Conservation (phyloP, 129 eudicot species). For the Saposhnikovia divaricata region DNA sequence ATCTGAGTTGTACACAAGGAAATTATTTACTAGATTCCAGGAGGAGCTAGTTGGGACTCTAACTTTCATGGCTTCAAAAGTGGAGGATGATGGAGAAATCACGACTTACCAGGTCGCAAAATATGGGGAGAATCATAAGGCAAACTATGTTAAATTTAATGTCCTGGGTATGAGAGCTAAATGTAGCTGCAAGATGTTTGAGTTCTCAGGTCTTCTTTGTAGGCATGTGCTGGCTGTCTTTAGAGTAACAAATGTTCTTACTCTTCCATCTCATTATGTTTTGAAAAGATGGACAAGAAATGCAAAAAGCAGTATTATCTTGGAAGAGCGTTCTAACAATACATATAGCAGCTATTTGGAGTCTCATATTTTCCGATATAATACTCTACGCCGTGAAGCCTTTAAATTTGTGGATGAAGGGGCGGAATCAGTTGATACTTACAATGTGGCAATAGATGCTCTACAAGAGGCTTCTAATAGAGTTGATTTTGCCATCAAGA, state of each 20-base stretch:
- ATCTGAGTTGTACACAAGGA: slow-evolving; percentile 50
- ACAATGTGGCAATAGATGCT: slow-evolving; percentile 47
- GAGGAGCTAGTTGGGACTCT: slow-evolving; percentile 60
- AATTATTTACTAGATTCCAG: slow-evolving; percentile 46
- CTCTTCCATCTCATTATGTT: slow-evolving; percentile 50
- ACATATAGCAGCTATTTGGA: slow-evolving; percentile 34
- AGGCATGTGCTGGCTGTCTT: slow-evolving; percentile 61
- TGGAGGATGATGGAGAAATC: slow-evolving; percentile 41
- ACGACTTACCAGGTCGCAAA: slow-evolving; percentile 54
- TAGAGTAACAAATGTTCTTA: slow-evolving; percentile 58
- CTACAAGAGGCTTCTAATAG: slow-evolving; percentile 47
- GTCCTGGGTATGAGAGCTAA: slow-evolving; percentile 47
- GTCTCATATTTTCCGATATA: slow-evolving; percentile 46
- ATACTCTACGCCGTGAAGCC: slow-evolving; percentile 45
- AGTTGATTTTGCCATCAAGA: slow-evolving; percentile 39
- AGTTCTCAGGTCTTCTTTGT: slow-evolving; percentile 52
- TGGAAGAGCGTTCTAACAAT: slow-evolving; percentile 40
- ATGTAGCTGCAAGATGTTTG: slow-evolving; percentile 67
- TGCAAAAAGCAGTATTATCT: slow-evolving; percentile 46
- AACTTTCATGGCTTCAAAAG: slow-evolving; percentile 51
- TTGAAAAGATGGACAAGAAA: slow-evolving; percentile 50
- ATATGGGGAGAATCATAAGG: slow-evolving; percentile 51
- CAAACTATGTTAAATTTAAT: slow-evolving; percentile 39
- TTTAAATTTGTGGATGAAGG: slow-evolving; percentile 56
- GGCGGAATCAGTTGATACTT: slow-evolving; percentile 45